These are phyloP conservation scores for Sanghuangporus sanghuang DNA, from an alignment of 1,284 basidiomycete species.

Conservation along the genomic window DNA sequence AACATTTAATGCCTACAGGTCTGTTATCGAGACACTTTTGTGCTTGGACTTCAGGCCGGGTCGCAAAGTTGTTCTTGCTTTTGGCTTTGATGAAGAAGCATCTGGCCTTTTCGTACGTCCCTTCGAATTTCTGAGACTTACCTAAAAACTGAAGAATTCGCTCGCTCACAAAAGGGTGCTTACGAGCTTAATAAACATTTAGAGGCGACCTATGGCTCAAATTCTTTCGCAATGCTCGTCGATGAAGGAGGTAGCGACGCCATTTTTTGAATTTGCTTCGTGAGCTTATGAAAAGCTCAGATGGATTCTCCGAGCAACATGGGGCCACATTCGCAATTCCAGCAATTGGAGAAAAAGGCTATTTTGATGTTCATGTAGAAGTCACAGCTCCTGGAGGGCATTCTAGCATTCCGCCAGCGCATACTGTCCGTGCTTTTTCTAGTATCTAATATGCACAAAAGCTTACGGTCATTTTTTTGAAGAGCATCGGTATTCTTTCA, in stretches of 20 bases:
- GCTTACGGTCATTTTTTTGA: not conserved
- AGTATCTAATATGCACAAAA: not conserved
- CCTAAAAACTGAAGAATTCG: not conserved
- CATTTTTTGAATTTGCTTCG: not conserved
- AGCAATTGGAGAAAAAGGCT: slow-evolving; percentile 44
- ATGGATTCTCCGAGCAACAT: slow-evolving; percentile 20
- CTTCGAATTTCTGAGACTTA: slow-evolving; percentile 10
- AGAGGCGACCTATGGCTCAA: slow-evolving; percentile 42
- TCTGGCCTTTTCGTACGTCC: slow-evolving; percentile 35
- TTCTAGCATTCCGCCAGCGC: slow-evolving; percentile 36
- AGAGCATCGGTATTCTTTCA: slow-evolving; percentile 43
- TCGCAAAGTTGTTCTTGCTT: slow-evolving; percentile 39
- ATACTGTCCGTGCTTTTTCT: slow-evolving; percentile 21
- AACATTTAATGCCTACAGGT: slow-evolving; percentile 19
- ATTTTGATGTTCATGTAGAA: slow-evolving; percentile 35
- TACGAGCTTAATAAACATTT: slow-evolving; percentile 32
- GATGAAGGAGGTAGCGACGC: slow-evolving; percentile 34
- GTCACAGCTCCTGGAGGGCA: slow-evolving; percentile 42
- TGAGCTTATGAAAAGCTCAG: not conserved
- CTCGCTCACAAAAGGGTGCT: slow-evolving; percentile 27
- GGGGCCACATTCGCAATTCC: slow-evolving; percentile 30
- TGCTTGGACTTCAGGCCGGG: slow-evolving; percentile 32
- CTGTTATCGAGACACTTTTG: slow-evolving; percentile 35
- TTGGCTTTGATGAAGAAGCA: slow-evolving; percentile 51
- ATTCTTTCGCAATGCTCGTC: slow-evolving; percentile 49